Evolutionary conservation across 306 rosid genomes (phyloP).

Genomic region (Cucumis sativus): DNA sequence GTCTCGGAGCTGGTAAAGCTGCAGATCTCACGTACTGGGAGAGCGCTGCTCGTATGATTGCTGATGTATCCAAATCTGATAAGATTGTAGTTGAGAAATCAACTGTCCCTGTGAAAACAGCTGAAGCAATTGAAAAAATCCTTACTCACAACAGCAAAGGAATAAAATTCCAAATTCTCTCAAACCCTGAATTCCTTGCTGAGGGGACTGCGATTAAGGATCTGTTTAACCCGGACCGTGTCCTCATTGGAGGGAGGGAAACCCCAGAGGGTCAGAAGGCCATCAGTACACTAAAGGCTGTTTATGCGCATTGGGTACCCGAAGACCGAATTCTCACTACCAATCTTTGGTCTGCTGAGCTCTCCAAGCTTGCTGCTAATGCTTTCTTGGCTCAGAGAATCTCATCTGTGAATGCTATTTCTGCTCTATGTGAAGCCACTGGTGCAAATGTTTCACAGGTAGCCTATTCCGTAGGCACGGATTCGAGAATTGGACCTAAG

Average conservation of each 20-base stretch:
- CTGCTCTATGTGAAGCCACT: conserved; percentile 96
- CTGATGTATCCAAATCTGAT: conserved; percentile 79
- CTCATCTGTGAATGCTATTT: conserved; percentile 90
- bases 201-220: conserved; percentile 91
- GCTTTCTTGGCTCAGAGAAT: conserved; percentile 96
- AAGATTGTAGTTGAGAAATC: conserved; percentile 95
- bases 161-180: conserved; percentile 73
- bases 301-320: conserved; percentile 85
- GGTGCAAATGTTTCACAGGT: conserved; percentile 75
- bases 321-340: conserved; percentile 70
- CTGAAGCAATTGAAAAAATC: conserved; percentile 92
- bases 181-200: conserved; percentile 91
- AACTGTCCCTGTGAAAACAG: conserved; percentile 93
- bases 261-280: conserved; percentile 72
- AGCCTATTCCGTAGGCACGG: conserved; percentile 78
- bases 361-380: conserved; percentile 91
- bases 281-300: conserved; percentile 54
- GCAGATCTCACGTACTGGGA: conserved; percentile 96
- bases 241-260: conserved; percentile 87
- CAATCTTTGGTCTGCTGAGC: conserved; percentile 91
- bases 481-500: conserved; percentile 83
- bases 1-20: conserved; percentile 93
- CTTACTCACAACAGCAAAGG: conserved; percentile 84
- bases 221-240: conserved; percentile 71
- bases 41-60: conserved; percentile 95